Percentiles rank a stretch among this genome's conserved stretches.
Evolutionary conservation across 1,139 yeast species (phyloP).

Genomic region (Suhomyces chickasaworum): DNA sequence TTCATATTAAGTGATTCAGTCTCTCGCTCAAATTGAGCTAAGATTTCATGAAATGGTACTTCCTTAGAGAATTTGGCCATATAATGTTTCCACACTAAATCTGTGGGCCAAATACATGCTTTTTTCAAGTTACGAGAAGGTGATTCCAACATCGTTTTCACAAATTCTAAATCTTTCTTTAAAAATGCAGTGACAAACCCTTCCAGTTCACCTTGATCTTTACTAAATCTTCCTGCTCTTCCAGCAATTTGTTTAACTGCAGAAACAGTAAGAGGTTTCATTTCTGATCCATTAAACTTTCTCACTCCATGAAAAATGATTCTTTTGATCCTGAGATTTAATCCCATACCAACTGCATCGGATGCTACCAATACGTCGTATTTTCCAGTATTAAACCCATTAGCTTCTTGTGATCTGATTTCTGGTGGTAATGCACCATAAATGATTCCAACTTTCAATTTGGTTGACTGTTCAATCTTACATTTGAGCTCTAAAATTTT

Average conservation of each 20-base stretch:
- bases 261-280: constrained; percentile 55
- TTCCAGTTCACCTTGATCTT: constrained; percentile 39
- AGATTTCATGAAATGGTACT: constrained; percentile 46
- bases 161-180: constrained; percentile 41
- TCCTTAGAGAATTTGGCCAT: constrained; percentile 55
- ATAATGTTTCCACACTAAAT: constrained; percentile 59
- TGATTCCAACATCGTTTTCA: constrained; percentile 47
- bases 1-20: constrained; percentile 24
- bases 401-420: constrained; percentile 83
- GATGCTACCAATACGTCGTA: constrained; percentile 87
- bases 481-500: constrained; percentile 67
- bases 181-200: constrained; percentile 66
- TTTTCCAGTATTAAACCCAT: constrained; percentile 70
- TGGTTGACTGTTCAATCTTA: constrained; percentile 60
- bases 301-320: constrained; percentile 67
- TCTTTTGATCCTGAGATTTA: constrained; percentile 79
- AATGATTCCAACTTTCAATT: constrained; percentile 78
- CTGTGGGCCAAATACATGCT: constrained; percentile 75
- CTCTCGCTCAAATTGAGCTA: constrained; percentile 50
- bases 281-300: constrained; percentile 70
- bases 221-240: constrained; percentile 81
- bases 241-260: constrained; percentile 93
- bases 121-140: constrained; percentile 49
- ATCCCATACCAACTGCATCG: constrained; percentile 98
- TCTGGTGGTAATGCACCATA: constrained; percentile 98